Evolutionary conservation across 495 filamentous ascomycete species (phyloP), one percentile per base, ranked within the genome.

Genomic region (Staphylotrichum tortipilum): DNA sequence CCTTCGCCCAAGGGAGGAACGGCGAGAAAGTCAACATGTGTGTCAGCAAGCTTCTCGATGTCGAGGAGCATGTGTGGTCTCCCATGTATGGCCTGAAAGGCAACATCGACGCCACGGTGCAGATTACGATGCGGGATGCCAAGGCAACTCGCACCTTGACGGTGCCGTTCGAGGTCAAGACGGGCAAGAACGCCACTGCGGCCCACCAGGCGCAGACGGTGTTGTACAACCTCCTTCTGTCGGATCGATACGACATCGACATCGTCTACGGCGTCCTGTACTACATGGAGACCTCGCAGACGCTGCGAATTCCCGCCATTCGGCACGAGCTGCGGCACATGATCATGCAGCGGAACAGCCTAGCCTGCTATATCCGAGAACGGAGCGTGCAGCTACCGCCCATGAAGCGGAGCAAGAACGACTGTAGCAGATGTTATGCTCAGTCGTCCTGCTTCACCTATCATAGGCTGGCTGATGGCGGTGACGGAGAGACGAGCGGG

Each of bases 11-110:
- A 52, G 89, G 89, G 48, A 78, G 85, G 34, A 84, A 88, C 54
- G 84, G 83, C 29, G 75, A 85, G 55, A 71, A 65, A 42, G 78
- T 86, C 11, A 81, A 78, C 36, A 81, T 96, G 75, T 88, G 84
- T 58, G 81, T 98, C 54, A 95, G 80, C 64, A 96, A 95, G 62
- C 71, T 98, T 29, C 82, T 98, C 35, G 92, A 95, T 60, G 88
- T 97, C 18, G 92, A 98, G 65, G 92, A 98, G 65, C 90, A 96
- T 58, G 78, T 96, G 31, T 96, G 90, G 92, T 96, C 92, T 14
- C 92, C 92, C 7, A 88, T 87, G 82, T 97, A 91, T 61, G 92
- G 92, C 0, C 74, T 98, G 7, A 97, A 98, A 68, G 92, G 92
- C 26, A 97, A 95, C 62, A 88, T 98, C 48, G 92, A 98, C 69